Base-by-base conservation (phyloP, 768 basidiomycete species). In the Suillus cothurnatus region DNA sequence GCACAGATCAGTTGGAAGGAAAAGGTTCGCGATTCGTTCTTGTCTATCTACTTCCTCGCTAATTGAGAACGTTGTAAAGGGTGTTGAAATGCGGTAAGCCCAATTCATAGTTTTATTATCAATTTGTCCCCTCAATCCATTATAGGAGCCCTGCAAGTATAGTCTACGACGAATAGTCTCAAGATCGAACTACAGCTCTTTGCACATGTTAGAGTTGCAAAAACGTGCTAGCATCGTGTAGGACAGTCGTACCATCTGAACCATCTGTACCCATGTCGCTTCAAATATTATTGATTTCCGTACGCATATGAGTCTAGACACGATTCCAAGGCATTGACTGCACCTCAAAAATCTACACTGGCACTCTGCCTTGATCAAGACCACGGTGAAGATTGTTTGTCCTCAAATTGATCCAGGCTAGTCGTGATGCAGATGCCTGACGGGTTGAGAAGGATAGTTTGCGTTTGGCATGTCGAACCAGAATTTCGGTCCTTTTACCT, bases 1-100 rank as follows among this genome's bases (percentile, higher is more conserved):
- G 81, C 80, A 0, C 77, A 80, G 38, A 72, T 81, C 38, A 69
- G 73, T 5, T 82, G 81, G 81, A 65, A 67, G 31, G 77, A 81
- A 39, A 72, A 73, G 69, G 80, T 81, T 55, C 23, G 66, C 36
- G 9, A 14, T 15, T 64, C 41, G 11, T 50, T 61, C 47, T 17
- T 11, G 7, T 28, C 11, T 39, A 34, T n/a, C 9, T 11, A 52
- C 39, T n/a, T 19, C 23, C 19, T 39, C 8, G 34, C 39, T 47
- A 56, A 59, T 59, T n/a, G 31, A 21, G 26, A 41, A 21, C 15
- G 39, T 41, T 41, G 58, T 31, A 32, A 58, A 79, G 79, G 79
- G 74, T 39, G 64, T 70, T 19, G 74, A 79, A 61, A 77, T 73
- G 67, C 72, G 73, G 78, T 74, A 60, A 50, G 57, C 12, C 19